Base-by-base conservation (phyloP, 2,329 filamentous ascomycete genomes). In the Juglanconis juglandina region DNA sequence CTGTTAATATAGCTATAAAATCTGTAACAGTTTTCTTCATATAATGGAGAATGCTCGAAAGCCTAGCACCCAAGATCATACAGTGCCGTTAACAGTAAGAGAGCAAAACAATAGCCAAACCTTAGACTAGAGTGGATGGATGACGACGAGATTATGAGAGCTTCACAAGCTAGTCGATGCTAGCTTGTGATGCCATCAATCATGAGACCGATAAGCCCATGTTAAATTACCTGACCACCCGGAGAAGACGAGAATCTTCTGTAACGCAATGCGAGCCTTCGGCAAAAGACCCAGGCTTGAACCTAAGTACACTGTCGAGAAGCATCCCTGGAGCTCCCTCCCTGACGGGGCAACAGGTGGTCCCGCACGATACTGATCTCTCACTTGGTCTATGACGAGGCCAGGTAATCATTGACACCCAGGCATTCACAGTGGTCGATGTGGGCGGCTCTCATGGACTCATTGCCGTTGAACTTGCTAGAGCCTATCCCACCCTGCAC, bases 381-480 rank as follows among this genome's bases (percentile, higher is more conserved):
- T 32, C 11, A 5, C 47, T 34, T 50, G 11, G 42, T 17, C 10
- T 17, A 46, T 24, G 24, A 24, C 24, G 24, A 24, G 24, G 24
- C 24, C 24, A 24, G 24, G 24, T 24, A 24, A 24, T 24, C 24
- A 24, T 42, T 42, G 10, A 10, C 39, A 11, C 39, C 10, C 24
- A 41, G 34, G n/a, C 34, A 39, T 37, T 34, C 37, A 49, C 30
- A 48, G 57, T 59, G 51, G 46, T 59, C 30, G 57, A 59, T 33
- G 51, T 59, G 5, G 57, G 57, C n/a, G 57, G 57, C 5, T 59
- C 52, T 30, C 46, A 54, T 34, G 57, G 57, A 10, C 30, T 53
- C 8, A 59, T 59, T 10, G 52, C 51, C 3, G 55, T 59, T 24
- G 57, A 53, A 30, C 48, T 58, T 7, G 55, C 55, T 8, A 34